Evolutionary conservation across 768 basidiomycete genomes (phyloP).

Genomic region (Lactarius psammicola): DNA sequence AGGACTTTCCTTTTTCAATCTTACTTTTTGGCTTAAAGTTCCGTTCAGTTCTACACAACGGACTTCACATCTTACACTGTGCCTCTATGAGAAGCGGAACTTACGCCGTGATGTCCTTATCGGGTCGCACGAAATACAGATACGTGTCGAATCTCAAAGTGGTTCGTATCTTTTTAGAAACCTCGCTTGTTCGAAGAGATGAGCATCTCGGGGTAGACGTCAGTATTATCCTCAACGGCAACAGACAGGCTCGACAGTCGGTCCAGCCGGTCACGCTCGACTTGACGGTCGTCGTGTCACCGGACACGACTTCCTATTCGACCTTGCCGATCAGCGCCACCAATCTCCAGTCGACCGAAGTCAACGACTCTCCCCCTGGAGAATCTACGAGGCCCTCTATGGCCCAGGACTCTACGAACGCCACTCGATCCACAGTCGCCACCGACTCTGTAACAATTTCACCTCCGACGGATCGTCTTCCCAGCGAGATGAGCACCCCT

Average conservation of each 20-base stretch:
- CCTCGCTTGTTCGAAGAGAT: not conserved
- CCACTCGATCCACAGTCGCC: too few species aligned
- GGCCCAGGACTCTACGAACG: too few species aligned
- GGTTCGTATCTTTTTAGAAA: not conserved
- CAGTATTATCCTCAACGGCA: not conserved
- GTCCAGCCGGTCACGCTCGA: not conserved
- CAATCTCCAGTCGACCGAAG: too few species aligned
- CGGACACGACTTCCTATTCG: too few species aligned
- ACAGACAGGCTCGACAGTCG: not conserved
- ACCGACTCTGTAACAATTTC: too few species aligned
- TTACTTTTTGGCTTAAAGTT: not conserved
- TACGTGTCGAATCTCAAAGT: not conserved
- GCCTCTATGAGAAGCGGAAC: not conserved
- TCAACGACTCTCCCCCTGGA: too few species aligned
- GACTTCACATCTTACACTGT: not conserved
- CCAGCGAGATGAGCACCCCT: too few species aligned
- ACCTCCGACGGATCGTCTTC: too few species aligned
- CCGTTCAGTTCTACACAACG: not conserved
- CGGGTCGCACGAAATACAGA: not conserved
- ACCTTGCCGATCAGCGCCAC: too few species aligned
- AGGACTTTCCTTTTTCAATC: not conserved
- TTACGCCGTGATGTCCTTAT: not conserved
- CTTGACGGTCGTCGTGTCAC: not conserved
- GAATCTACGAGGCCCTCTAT: too few species aligned
- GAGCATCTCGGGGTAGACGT: not conserved